Conservation (phyloP, 208 protist species). For the Acanthamoeba sp. region DNA sequence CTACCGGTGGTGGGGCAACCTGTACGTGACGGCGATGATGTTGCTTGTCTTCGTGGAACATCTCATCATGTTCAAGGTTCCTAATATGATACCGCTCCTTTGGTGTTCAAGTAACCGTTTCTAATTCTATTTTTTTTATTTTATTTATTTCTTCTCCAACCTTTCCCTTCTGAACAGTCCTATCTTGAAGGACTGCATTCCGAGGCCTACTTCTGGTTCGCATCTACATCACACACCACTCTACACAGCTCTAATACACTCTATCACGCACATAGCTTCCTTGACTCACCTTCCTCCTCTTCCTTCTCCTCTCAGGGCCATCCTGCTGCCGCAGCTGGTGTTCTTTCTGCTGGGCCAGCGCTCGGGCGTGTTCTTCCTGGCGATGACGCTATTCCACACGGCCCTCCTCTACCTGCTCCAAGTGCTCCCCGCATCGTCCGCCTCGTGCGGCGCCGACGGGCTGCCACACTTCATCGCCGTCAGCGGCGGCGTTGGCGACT, state of each 20-base stretch:
- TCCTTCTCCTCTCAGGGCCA: background rate
- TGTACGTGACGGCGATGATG: background rate
- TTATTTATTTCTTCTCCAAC: background rate
- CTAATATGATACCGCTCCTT: background rate
- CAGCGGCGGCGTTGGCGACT: too few relatives aligned
- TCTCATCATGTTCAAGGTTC: background rate
- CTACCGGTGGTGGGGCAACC: background rate
- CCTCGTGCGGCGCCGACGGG: background rate
- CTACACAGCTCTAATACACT: background rate
- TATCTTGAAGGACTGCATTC: background rate
- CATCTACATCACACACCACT: too few relatives aligned
- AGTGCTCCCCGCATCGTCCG: background rate
- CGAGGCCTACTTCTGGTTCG: background rate
- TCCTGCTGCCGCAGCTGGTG: conserved; percentile 19
- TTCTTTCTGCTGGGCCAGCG: conserved; percentile 40
- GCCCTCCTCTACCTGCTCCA: background rate
- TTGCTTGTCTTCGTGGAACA: background rate
- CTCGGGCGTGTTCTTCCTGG: background rate
- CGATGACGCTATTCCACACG: background rate
- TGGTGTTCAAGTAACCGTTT: background rate
- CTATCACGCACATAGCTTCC: background rate
- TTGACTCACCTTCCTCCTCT: background rate
- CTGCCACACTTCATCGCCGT: too few relatives aligned
- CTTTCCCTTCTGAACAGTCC: background rate
- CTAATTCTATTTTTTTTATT: background rate